phyloP scores from a whole-genome alignment of 2,329 filamentous ascomycete genomes.

The Fusarium avenaceum region DNA sequence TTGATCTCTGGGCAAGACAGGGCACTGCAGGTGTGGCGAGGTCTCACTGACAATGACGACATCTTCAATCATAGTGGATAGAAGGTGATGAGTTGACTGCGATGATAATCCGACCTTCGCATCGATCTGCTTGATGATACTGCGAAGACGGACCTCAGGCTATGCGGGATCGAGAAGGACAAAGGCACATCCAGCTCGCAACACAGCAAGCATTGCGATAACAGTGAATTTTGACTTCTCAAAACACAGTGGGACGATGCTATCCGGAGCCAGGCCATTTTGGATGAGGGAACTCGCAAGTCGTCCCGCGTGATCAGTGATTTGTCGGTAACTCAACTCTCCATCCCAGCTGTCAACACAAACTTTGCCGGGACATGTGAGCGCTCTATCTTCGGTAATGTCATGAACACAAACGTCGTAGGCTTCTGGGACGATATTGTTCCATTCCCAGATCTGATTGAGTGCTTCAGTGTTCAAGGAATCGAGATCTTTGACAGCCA shows the following conservation, averaged over 20 bases:
- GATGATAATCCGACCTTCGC: not conserved
- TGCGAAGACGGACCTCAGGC: constrained; percentile 2
- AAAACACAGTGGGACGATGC: constrained; percentile 39
- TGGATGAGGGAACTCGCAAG: not conserved
- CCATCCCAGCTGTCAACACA: constrained; percentile 10
- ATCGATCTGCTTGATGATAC: constrained; percentile 1
- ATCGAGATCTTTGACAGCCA: not conserved
- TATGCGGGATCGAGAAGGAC: not conserved
- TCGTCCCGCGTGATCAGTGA: not conserved
- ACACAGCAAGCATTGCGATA: not conserved
- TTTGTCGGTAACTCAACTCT: not conserved
- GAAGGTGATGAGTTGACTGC: not conserved
- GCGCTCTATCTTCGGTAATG: not conserved
- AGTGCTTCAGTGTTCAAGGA: not conserved
- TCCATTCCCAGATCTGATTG: constrained; percentile 1
- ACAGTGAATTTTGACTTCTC: constrained; percentile 6
- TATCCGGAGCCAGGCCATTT: not conserved
- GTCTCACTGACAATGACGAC: not conserved
- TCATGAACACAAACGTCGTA: not conserved
- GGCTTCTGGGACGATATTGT: not conserved
- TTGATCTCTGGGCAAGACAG: not conserved
- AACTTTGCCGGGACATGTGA: not conserved
- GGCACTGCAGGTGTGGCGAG: not conserved
- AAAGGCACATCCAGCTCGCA: constrained; percentile 3
- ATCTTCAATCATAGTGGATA: not conserved